Evolutionary conservation across 768 basidiomycete species (phyloP).

Genomic region (Bullera alba): DNA sequence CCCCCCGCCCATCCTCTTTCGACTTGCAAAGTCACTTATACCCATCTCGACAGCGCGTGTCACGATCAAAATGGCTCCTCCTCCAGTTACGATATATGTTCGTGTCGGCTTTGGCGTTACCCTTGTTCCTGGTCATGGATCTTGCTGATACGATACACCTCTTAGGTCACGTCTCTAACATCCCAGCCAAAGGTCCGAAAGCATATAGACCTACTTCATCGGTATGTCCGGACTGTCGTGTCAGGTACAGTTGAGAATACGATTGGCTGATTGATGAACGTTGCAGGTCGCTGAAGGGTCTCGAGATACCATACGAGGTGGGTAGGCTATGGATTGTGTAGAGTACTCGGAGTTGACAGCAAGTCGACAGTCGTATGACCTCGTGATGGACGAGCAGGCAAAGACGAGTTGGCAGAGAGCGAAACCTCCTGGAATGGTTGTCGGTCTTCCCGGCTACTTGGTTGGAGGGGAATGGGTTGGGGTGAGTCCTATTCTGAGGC

Average conservation of each 20-base stretch:
- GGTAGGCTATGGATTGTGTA: too few relatives aligned
- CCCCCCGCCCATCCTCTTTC: too few relatives aligned
- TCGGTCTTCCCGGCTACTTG: slow-evolving; percentile 38
- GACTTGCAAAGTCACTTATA: too few relatives aligned
- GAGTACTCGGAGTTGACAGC: too few relatives aligned
- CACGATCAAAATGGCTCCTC: slow-evolving; percentile 40
- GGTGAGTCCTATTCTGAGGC: too few relatives aligned
- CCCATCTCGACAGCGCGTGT: too few relatives aligned
- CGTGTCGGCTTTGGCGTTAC: too few relatives aligned
- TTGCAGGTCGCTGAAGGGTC: slow-evolving; percentile 25
- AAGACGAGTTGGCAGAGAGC: slow-evolving; percentile 40
- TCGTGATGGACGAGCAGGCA: slow-evolving; percentile 35
- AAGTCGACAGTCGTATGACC: slow-evolving; percentile 23
- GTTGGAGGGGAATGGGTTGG: slow-evolving; percentile 43
- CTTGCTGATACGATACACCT: background rate
- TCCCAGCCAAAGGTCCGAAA: slow-evolving; percentile 34
- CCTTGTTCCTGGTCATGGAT: background rate
- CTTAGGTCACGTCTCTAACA: slow-evolving; percentile 32
- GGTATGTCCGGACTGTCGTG: slow-evolving; percentile 11
- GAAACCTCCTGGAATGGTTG: slow-evolving; percentile 30
- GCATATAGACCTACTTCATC: slow-evolving; percentile 31
- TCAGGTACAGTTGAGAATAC: background rate
- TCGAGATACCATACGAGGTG: slow-evolving; percentile 38
- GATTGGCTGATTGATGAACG: background rate
- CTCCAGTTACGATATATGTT: slow-evolving; percentile 39